A percentile compares a stretch with the other conserved stretches of the same genome.
Conservation (phyloP, 495 filamentous ascomycete genomes). For the Elaphomyces granulatus region DNA sequence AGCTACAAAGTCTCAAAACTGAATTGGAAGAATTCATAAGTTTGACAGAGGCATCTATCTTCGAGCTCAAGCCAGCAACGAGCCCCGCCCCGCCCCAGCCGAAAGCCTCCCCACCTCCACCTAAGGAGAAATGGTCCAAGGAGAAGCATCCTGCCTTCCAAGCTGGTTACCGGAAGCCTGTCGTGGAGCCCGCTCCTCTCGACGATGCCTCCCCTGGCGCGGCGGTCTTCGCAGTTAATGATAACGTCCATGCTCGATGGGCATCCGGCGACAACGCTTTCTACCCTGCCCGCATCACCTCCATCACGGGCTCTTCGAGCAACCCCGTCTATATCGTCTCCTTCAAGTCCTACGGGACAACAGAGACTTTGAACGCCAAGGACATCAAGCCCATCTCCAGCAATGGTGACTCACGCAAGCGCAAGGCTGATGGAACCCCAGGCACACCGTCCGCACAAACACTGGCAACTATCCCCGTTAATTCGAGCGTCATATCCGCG, state of each 20-base stretch:
- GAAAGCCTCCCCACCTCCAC: conserved; percentile 31
- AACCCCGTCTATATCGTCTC: conserved; percentile 86
- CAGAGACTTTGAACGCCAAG: conserved; percentile 70
- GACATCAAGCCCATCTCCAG: conserved; percentile 65
- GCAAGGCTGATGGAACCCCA: conserved; percentile 76
- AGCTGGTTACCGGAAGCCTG: conserved; percentile 34
- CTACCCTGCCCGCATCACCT: conserved; percentile 87
- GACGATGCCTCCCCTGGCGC: conserved; percentile 34
- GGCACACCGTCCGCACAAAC: conserved; percentile 32
- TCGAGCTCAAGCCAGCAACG: conserved; percentile 56
- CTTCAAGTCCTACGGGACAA: conserved; percentile 74
- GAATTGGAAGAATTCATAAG: conserved; percentile 77
- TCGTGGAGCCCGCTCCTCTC: conserved; percentile 25
- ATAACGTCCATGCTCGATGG: conserved; percentile 82
- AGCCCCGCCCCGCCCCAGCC: conserved; percentile 27
- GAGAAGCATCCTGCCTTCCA: conserved; percentile 58
- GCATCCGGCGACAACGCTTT: conserved; percentile 74
- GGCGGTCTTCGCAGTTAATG: conserved; percentile 68
- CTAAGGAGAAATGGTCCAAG: conserved; percentile 54
- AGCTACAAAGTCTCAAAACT: conserved; percentile 61
- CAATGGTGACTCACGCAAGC: conserved; percentile 53
- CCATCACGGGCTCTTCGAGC: conserved; percentile 76
- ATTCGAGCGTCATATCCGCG: conserved; percentile 66
- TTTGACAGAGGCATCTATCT: conserved; percentile 63
- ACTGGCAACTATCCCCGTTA: conserved; percentile 25